Evolutionary conservation across 345 rosid genomes (phyloP).

Genomic region (Aegle marmelos): DNA sequence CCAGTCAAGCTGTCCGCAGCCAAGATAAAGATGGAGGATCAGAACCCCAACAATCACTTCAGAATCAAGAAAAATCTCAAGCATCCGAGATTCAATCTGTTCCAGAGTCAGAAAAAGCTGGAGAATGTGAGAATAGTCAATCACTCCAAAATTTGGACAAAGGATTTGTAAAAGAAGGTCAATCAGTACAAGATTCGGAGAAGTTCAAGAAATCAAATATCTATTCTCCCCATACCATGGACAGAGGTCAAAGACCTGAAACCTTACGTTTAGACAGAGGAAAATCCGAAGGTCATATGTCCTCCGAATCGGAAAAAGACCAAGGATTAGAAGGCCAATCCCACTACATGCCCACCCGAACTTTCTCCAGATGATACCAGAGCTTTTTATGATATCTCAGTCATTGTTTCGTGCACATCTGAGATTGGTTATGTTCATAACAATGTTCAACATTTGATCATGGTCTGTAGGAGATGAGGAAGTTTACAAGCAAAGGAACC

Average conservation of each 20-base stretch:
- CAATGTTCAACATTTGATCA: neutral
- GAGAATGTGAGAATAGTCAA: conserved; percentile 8
- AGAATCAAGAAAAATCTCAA: conserved; percentile 11
- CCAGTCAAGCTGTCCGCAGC: conserved; percentile 17
- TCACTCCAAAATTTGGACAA: conserved; percentile 10
- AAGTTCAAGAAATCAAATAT: conserved; percentile 6
- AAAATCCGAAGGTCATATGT: conserved; percentile 33
- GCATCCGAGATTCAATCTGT: conserved; percentile 17
- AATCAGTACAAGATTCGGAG: conserved; percentile 1
- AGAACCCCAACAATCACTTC: conserved; percentile 9
- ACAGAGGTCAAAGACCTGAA: conserved; percentile 18
- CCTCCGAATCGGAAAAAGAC: conserved; percentile 26
- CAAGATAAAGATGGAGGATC: conserved; percentile 22
- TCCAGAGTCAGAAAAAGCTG: neutral
- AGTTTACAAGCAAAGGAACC: conserved; percentile 2
- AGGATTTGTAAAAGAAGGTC: conserved; percentile 16
- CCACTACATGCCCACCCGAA: conserved; percentile 24
- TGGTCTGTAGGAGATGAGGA: conserved; percentile 1
- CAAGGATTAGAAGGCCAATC: conserved; percentile 32
- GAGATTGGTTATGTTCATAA: neutral
- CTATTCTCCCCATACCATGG: neutral
- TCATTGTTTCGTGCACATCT: neutral
- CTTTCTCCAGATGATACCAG: conserved; percentile 34
- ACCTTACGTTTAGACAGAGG: conserved; percentile 32
- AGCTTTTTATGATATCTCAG: neutral